Conservation (phyloP, 345 rosid species). For the Populus pruinosa region DNA sequence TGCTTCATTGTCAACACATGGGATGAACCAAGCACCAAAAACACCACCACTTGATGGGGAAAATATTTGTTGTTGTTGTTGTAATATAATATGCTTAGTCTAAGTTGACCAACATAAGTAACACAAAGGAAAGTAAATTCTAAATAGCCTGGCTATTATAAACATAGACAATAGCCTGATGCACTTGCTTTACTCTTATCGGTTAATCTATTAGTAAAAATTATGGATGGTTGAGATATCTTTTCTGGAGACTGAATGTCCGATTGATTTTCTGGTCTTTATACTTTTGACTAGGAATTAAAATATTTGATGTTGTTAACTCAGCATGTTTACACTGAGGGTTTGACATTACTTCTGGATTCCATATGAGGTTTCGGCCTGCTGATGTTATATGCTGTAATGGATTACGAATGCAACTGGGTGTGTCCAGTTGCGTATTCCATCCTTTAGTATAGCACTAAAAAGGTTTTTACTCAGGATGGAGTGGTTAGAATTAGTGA, state of each 20-base stretch:
- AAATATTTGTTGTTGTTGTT: neutral
- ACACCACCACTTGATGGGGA: neutral
- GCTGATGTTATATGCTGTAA: neutral
- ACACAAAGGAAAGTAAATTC: neutral
- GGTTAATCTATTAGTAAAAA: neutral
- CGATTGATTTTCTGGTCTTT: neutral
- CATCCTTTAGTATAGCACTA: neutral
- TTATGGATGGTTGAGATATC: constrained; percentile 2
- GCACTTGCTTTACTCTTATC: neutral
- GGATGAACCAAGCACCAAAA: neutral
- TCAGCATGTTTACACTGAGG: neutral
- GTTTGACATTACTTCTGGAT: neutral
- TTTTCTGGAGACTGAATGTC: neutral
- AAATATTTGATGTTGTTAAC: neutral
- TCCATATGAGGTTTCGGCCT: neutral
- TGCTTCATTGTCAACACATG: neutral
- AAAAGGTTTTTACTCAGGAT: neutral
- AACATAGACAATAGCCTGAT: neutral
- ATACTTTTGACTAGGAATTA: neutral
- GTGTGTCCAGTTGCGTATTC: neutral
- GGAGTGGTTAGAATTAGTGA: neutral
- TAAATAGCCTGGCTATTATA: neutral
- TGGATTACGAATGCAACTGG: neutral
- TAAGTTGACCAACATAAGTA: neutral
- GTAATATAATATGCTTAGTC: neutral